phyloP scores from a whole-genome alignment of 768 basidiomycete genomes.

The Strobilomyces confusus region DNA sequence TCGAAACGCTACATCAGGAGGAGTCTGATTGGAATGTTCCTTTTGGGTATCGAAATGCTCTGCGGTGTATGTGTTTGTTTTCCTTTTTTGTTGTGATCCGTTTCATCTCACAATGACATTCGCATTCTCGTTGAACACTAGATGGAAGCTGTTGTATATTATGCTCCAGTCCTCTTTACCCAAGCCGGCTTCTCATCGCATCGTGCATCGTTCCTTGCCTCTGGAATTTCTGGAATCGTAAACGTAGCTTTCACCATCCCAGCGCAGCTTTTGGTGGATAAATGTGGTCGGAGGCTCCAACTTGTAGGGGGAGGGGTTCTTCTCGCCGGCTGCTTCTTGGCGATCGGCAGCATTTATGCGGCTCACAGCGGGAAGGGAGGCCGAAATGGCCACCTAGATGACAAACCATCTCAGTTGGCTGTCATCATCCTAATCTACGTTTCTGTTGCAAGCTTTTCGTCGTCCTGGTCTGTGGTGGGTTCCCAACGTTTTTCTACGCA shows the following conservation, averaged over 20 bases:
- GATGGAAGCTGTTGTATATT: constrained; percentile 32
- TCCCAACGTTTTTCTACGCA: neutral
- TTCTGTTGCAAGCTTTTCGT: constrained; percentile 40
- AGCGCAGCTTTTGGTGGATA: constrained; percentile 39
- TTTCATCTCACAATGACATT: neutral
- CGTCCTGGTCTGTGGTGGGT: constrained; percentile 42
- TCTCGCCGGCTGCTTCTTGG: constrained; percentile 36
- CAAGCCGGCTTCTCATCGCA: constrained; percentile 47
- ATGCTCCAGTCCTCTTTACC: constrained; percentile 45
- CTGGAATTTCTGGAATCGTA: constrained; percentile 46
- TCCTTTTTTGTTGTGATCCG: neutral
- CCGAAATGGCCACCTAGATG: constrained; percentile 20
- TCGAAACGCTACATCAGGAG: constrained; percentile 30
- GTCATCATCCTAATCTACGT: constrained; percentile 45
- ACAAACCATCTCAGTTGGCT: constrained; percentile 31
- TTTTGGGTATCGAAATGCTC: constrained; percentile 42
- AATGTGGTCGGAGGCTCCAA: constrained; percentile 34
- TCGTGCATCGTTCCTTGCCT: constrained; percentile 47
- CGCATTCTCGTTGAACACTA: neutral
- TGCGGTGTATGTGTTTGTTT: constrained; percentile 18
- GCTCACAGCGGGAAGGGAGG: constrained; percentile 32
- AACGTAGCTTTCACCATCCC: constrained; percentile 38
- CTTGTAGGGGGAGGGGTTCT: constrained; percentile 41
- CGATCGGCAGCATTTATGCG: constrained; percentile 43
- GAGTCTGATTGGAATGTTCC: constrained; percentile 39